Evolutionary conservation across 768 basidiomycete species (phyloP).

Genomic region (Mycena indigotica): DNA sequence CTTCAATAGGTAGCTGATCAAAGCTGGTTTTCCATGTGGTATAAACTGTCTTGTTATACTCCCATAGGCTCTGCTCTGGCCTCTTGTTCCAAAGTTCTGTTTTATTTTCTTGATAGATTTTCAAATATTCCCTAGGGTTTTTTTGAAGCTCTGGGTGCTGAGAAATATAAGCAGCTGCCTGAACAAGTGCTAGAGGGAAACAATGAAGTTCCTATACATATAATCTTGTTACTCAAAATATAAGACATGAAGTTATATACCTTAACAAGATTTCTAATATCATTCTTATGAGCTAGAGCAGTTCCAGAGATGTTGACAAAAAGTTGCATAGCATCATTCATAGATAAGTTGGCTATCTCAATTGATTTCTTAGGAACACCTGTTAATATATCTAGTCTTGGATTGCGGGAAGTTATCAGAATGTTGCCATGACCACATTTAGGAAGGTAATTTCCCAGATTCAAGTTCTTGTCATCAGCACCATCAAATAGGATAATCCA

Average conservation of each 20-base stretch:
- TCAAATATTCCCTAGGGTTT: neutral
- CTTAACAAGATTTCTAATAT: neutral
- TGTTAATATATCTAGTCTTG: neutral
- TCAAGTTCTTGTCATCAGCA: constrained; percentile 11
- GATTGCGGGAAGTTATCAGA: constrained; percentile 10
- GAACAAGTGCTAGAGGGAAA: neutral
- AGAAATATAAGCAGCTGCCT: neutral
- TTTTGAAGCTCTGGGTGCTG: neutral
- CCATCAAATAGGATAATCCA: constrained; percentile 16
- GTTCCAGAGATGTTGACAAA: neutral
- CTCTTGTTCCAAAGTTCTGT: neutral
- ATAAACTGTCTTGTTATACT: too few relatives aligned
- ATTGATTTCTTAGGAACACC: neutral
- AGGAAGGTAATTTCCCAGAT: constrained; percentile 3
- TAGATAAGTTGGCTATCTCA: neutral
- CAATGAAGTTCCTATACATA: neutral
- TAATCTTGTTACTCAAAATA: neutral
- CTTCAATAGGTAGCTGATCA: neutral
- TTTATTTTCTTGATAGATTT: neutral
- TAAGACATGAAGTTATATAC: neutral
- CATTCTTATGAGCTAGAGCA: neutral
- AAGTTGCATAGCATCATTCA: neutral
- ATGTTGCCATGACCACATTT: constrained; percentile 10
- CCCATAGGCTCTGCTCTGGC: neutral
- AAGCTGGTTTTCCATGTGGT: neutral